Conservation (phyloP, 2,329 filamentous ascomycete genomes). For the Aspergillus japonicus region DNA sequence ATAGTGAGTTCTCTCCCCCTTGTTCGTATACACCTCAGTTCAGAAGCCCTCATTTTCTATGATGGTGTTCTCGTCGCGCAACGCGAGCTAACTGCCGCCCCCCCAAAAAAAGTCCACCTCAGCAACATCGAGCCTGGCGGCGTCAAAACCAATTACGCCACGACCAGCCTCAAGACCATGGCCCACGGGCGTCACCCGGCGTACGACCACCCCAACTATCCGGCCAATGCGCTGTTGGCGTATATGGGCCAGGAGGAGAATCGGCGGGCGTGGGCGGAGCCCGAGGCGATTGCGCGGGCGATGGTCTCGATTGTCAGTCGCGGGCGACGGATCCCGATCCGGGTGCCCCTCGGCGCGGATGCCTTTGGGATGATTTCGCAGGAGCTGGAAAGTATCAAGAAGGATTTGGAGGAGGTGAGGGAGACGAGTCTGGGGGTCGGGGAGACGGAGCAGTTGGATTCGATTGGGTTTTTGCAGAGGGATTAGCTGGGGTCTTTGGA, state of each 20-base stretch:
- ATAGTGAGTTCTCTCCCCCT: too few relatives aligned
- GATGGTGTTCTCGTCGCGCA: too few relatives aligned
- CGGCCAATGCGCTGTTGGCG: not conserved
- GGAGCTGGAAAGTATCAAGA: not conserved
- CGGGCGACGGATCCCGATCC: slow-evolving; percentile 40
- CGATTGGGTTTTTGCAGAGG: not conserved
- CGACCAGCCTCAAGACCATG: slow-evolving; percentile 6
- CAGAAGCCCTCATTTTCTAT: too few relatives aligned
- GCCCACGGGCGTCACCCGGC: slow-evolving; percentile 1
- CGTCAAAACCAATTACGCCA: slow-evolving; percentile 39
- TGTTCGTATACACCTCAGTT: too few relatives aligned
- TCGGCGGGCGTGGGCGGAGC: slow-evolving; percentile 16
- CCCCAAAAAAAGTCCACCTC: not conserved
- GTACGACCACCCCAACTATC: not conserved
- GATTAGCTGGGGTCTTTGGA: not conserved
- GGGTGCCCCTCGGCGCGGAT: slow-evolving; percentile 41
- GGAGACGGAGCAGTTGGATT: slow-evolving; percentile 1
- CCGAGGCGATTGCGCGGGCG: slow-evolving; percentile 33
- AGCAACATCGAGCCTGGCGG: slow-evolving; percentile 39
- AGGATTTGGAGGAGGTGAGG: slow-evolving; percentile 1
- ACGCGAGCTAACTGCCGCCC: not conserved
- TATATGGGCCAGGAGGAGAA: not conserved
- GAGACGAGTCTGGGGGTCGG: not conserved
- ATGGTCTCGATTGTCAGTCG: slow-evolving; percentile 38
- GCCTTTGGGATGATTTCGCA: not conserved